Percentiles rank a stretch among this genome's conserved stretches.
Conservation (phyloP, 441 rosid genomes). For the Gossypium gossypioides region DNA sequence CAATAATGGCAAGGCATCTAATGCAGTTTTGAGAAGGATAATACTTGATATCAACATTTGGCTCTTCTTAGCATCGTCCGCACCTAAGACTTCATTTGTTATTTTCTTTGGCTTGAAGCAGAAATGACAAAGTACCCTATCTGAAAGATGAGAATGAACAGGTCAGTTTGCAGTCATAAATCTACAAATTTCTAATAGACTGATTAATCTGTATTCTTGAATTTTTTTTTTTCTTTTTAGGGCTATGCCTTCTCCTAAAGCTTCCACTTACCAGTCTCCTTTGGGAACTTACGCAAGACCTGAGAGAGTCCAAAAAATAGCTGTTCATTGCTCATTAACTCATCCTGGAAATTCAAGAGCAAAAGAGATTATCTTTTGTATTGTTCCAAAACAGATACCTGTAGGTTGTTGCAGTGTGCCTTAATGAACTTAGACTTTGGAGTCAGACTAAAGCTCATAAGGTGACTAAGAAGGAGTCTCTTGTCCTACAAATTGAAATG, state of each 20-base stretch:
- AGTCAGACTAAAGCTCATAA: not conserved
- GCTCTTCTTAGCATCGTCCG: constrained; percentile 73
- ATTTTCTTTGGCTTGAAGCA: constrained; percentile 93
- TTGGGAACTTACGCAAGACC: constrained; percentile 88
- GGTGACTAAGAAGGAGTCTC: constrained; percentile 1
- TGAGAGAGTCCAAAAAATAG: constrained; percentile 94
- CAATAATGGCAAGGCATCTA: constrained; percentile 89
- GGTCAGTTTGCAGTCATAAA: constrained; percentile 15
- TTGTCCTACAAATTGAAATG: not conserved
- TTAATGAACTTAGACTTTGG: constrained; percentile 7
- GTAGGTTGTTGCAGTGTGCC: constrained; percentile 2
- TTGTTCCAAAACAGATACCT: constrained; percentile 13
- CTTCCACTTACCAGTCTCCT: constrained; percentile 66
- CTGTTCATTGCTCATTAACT: constrained; percentile 88
- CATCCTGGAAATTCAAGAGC: constrained; percentile 55
- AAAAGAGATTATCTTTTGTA: constrained; percentile 15
- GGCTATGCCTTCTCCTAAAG: constrained; percentile 11
- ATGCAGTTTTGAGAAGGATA: constrained; percentile 85
- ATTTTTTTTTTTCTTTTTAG: not conserved
- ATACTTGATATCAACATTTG: constrained; percentile 82
- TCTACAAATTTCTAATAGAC: constrained; percentile 13
- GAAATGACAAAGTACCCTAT: constrained; percentile 93
- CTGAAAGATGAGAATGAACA: constrained; percentile 35
- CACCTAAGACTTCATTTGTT: constrained; percentile 49
- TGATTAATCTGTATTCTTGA: not conserved